Base-by-base conservation (phyloP, 2,329 filamentous ascomycete species). In the Cladobotryum mycophilum region DNA sequence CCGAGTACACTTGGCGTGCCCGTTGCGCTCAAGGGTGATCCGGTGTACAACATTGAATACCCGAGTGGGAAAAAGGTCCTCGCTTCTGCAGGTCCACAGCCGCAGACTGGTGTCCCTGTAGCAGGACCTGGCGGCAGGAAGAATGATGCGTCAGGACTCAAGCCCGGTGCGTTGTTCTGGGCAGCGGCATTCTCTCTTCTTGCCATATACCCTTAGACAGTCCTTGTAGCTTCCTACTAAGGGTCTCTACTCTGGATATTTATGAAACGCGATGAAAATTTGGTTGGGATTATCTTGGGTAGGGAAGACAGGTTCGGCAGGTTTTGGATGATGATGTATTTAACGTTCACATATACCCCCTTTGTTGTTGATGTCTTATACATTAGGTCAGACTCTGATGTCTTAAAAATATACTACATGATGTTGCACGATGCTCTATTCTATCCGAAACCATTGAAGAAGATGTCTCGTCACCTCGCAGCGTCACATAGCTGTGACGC, bases 1-100 rank as follows among this genome's bases (percentile, higher is more conserved):
- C 53, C 65, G 1, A 67, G 74, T 58, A 64, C 60, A 3, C 65
- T 78, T 12, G 76, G 75, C 38, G 48, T 64, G 9, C 61, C 64
- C 2, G 59, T 60, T 1, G 33, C 46, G 4, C 60, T 78, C 44
- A 67, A 66, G 14, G 58, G 59, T 4, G 54, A 64, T 1, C 69
- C 72, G 0, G 75, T 78, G 5, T 74, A 67, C 47, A 75, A 79
- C 54, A 71, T 79, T 40, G 58, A 63, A 20, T 79, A 78, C 51
- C 70, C 70, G 1, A 71, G 64, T 2, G 76, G 74, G 2, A 56
- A 71, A 30, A 67, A 61, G 45, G 69, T 75, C 1, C 53, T 68
- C 18, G 73, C 72, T 0, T 48, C 48, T 14, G 25, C 42, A 6
- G 25, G 42, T 18, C 22, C n/a, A 22, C 42, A 13, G 17, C 18